These are phyloP conservation scores for Phaeoacremonium minimum DNA, from an alignment of 2,329 filamentous ascomycete species.

Conservation along the genomic window DNA sequence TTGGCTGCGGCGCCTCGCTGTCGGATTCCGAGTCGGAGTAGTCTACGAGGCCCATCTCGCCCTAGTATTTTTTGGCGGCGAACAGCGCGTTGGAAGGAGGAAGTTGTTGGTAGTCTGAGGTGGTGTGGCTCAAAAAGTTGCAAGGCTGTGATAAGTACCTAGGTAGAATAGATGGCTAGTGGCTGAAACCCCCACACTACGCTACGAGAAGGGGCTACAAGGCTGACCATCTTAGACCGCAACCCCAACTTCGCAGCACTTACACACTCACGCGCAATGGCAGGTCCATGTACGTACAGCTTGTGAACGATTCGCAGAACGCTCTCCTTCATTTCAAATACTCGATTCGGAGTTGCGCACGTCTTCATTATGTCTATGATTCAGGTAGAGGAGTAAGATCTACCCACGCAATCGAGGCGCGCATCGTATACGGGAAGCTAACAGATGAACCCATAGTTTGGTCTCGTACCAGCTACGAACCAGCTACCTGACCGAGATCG, in stretches of 20 bases:
- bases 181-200: background rate
- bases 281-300: background rate
- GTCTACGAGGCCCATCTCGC: slow-evolving; percentile 72
- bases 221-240: background rate
- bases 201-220: background rate
- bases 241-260: background rate
- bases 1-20: slow-evolving; percentile 28
- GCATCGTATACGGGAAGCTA: background rate
- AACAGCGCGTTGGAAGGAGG: too few species aligned
- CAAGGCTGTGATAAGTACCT: too few species aligned
- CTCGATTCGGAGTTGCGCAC: too few species aligned
- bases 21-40: slow-evolving; percentile 81
- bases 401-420: background rate
- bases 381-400: slow-evolving; percentile 35
- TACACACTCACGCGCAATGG: background rate
- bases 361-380: slow-evolving; percentile 35
- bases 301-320: background rate
- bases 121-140: too few species aligned
- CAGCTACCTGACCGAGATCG: slow-evolving; percentile 74
- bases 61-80: too few species aligned
- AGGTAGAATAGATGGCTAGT: too few species aligned
- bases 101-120: too few species aligned
- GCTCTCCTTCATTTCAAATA: too few species aligned
- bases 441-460: slow-evolving; percentile 45
- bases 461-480: slow-evolving; percentile 79